phyloP scores from a whole-genome alignment of 257 asterid species.

The Nicotiana obtusifolia region DNA sequence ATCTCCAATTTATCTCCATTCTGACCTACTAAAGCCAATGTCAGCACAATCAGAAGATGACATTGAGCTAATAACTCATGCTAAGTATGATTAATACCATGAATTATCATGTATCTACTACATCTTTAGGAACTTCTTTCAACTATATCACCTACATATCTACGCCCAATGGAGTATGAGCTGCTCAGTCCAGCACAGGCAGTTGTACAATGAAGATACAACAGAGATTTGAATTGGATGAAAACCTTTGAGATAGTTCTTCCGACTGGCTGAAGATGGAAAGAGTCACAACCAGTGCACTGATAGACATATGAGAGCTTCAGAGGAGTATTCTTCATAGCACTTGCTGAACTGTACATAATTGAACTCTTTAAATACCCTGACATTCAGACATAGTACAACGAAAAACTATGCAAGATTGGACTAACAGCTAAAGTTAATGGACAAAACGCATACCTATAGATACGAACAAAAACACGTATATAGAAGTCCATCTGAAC shows the following conservation, averaged over 20 bases:
- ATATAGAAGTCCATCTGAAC: constrained; percentile 96
- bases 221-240: not conserved
- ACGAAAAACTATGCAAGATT: not conserved
- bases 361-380: constrained; percentile 2
- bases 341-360: constrained; percentile 79
- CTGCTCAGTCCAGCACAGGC: not conserved
- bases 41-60: not conserved
- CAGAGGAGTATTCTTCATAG: constrained; percentile 85
- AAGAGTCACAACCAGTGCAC: constrained; percentile 92
- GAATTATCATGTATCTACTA: too few species aligned
- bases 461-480: constrained; percentile 84
- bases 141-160: not conserved
- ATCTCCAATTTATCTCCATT: too few species aligned
- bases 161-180: not conserved
- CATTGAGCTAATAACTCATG: not conserved
- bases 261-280: constrained; percentile 91
- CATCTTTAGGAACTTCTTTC: not conserved
- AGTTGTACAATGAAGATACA: not conserved
- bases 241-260: constrained; percentile 76
- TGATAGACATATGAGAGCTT: constrained; percentile 93
- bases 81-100: not conserved
- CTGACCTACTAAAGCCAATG: not conserved
- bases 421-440: not conserved
- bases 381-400: not conserved
- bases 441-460: constrained; percentile 51